Evolutionary conservation across 1,284 basidiomycete species (phyloP).

Genomic region (Vanrija sp.): DNA sequence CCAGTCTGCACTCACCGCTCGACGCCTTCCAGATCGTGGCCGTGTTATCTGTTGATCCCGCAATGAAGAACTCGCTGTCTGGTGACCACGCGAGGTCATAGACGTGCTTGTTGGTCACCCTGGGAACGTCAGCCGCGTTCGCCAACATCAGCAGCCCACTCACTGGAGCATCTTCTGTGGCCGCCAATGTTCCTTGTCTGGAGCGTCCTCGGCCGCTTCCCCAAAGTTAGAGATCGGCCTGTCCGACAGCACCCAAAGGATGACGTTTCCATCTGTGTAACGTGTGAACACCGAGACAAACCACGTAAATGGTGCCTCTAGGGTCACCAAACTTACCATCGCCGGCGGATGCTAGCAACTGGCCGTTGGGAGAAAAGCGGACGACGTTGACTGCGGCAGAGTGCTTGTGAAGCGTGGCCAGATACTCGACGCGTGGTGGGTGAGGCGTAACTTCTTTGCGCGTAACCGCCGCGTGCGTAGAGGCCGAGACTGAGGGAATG

Average conservation of each 20-base stretch:
- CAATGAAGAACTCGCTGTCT: conserved; percentile 84
- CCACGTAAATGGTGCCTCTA: not conserved
- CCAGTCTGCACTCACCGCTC: conserved; percentile 30
- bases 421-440: conserved; percentile 89
- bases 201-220: conserved; percentile 72
- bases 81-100: conserved; percentile 98
- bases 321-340: conserved; percentile 64
- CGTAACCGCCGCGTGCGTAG: conserved; percentile 57
- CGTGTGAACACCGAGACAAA: not conserved
- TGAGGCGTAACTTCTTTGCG: conserved; percentile 53
- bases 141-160: conserved; percentile 17
- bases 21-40: conserved; percentile 54
- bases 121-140: conserved; percentile 15
- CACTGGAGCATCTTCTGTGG: conserved; percentile 82
- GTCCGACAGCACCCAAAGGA: conserved; percentile 85
- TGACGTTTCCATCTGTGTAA: conserved; percentile 83
- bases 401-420: conserved; percentile 88
- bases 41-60: conserved; percentile 93
- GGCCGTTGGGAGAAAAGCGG: conserved; percentile 92
- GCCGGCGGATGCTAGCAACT: conserved; percentile 85
- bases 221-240: conserved; percentile 72
- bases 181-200: conserved; percentile 95
- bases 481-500: conserved; percentile 59
- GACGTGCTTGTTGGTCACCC: conserved; percentile 78
- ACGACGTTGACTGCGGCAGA: conserved; percentile 96